A percentile compares a stretch with the other conserved stretches of the same genome.
Evolutionary conservation across 768 basidiomycete species (phyloP).

Genomic region (Termitomyces sp.): DNA sequence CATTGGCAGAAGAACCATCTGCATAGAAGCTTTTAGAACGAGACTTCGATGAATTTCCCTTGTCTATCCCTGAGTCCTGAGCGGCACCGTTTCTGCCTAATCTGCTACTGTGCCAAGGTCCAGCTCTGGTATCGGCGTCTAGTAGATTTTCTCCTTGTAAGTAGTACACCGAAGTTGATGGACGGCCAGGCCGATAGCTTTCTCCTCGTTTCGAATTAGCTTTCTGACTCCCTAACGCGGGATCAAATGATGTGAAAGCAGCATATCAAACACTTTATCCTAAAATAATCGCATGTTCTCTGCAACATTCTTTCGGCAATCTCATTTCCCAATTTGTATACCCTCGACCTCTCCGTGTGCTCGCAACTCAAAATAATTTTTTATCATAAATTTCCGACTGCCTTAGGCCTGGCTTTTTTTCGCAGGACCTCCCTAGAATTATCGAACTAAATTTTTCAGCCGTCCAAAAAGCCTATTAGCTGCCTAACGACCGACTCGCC

Average conservation of each 20-base stretch:
- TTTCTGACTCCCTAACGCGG: constrained; percentile 5
- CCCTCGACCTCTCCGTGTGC: not conserved
- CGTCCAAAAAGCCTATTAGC: constrained; percentile 23
- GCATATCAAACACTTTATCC: constrained; percentile 14
- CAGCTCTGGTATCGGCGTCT: constrained; percentile 8
- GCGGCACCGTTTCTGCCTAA: constrained; percentile 15
- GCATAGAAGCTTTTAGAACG: constrained; percentile 2
- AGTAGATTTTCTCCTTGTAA: constrained; percentile 2
- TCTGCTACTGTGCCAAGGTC: constrained; percentile 4
- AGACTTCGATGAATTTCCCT: constrained; percentile 20
- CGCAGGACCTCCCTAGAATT: not conserved
- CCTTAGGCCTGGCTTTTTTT: not conserved
- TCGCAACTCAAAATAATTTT: not conserved
- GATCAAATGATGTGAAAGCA: constrained; percentile 15
- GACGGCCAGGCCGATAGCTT: constrained; percentile 7
- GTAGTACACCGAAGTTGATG: not conserved
- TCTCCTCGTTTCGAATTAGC: constrained; percentile 5
- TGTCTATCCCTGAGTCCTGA: constrained; percentile 16
- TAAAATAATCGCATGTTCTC: constrained; percentile 9
- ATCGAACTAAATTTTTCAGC: constrained; percentile 8
- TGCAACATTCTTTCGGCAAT: constrained; percentile 10
- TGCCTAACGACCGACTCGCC: constrained; percentile 30
- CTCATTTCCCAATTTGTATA: constrained; percentile 6
- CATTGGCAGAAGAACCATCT: constrained; percentile 8
- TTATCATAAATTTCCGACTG: not conserved